Evolutionary conservation across 2,329 filamentous ascomycete species (phyloP).

Genomic region (Phyllosticta paracitricarpa): DNA sequence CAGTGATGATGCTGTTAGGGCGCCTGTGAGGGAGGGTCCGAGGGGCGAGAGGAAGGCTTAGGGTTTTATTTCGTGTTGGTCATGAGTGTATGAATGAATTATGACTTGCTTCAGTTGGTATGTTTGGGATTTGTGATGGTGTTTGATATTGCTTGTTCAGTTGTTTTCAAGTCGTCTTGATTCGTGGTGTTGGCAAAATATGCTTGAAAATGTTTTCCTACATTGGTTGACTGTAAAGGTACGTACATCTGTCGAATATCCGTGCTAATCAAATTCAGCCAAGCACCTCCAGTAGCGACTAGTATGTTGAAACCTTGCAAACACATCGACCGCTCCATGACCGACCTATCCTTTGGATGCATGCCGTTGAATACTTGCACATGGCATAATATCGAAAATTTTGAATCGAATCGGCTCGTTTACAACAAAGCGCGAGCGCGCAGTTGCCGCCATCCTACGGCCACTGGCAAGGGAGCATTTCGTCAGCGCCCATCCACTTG

Average conservation of each 20-base stretch:
- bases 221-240: too few relatives aligned
- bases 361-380: not conserved
- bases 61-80: not conserved
- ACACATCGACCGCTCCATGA: too few relatives aligned
- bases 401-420: not conserved
- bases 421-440: not conserved
- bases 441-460: not conserved
- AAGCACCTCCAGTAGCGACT: too few relatives aligned
- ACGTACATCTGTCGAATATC: too few relatives aligned
- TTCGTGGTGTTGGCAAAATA: too few relatives aligned
- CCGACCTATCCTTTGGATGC: too few relatives aligned
- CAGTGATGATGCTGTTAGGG: slow-evolving; percentile 19
- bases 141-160: too few relatives aligned
- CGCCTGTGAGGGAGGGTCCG: not conserved
- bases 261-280: too few relatives aligned
- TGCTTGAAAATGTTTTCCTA: too few relatives aligned
- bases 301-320: too few relatives aligned
- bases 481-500: not conserved
- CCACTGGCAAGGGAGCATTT: not conserved
- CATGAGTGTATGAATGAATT: not conserved
- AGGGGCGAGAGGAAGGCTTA: not conserved
- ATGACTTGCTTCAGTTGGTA: not conserved
- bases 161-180: too few relatives aligned
- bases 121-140: too few relatives aligned
- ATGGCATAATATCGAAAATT: not conserved